These are phyloP conservation scores for Lipomyces lipofer DNA, from an alignment of 805 yeast genomes.

Conservation along the genomic window DNA sequence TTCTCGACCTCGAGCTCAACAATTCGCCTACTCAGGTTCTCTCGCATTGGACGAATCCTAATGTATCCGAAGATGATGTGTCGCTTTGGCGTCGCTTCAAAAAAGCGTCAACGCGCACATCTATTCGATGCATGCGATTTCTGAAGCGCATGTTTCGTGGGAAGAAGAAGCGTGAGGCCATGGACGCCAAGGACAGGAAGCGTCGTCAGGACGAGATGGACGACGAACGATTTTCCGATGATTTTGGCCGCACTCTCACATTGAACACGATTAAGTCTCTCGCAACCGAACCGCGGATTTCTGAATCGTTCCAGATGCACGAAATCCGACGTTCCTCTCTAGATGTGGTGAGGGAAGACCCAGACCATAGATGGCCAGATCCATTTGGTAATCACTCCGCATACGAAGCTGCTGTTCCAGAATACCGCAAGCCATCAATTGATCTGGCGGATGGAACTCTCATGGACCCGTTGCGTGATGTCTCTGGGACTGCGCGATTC, in stretches of 20 bases:
- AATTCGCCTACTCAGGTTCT: conserved; percentile 62
- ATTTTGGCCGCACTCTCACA: conserved; percentile 12
- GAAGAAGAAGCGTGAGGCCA: conserved; percentile 17
- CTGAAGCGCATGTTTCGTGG: conserved; percentile 15
- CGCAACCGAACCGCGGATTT: conserved; percentile 1
- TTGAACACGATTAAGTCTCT: conserved; percentile 10
- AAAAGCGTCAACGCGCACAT: conserved; percentile 49
- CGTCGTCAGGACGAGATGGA: conserved; percentile 17
- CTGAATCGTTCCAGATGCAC: conserved; percentile 30
- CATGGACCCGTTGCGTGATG: conserved; percentile 39
- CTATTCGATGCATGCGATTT: conserved; percentile 10
- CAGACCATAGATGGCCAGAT: conserved; percentile 4
- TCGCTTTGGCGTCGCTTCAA: conserved; percentile 69
- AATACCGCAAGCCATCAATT: conserved; percentile 23
- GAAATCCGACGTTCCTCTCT: conserved; percentile 18
- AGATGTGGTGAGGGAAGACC: conserved; percentile 3
- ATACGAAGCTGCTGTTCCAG: neutral
- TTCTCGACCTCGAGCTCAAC: conserved; percentile 67
- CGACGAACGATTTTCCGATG: conserved; percentile 23
- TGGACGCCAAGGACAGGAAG: conserved; percentile 18
- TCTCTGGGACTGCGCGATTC: conserved; percentile 45
- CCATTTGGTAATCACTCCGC: conserved; percentile 6
- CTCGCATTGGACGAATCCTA: conserved; percentile 55
- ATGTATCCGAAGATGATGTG: conserved; percentile 56
- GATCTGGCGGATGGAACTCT: conserved; percentile 32